Percentiles rank a stretch among this genome's conserved stretches.
phyloP scores from a whole-genome alignment of 2,329 filamentous ascomycete genomes.

The Trichoderma sp. region DNA sequence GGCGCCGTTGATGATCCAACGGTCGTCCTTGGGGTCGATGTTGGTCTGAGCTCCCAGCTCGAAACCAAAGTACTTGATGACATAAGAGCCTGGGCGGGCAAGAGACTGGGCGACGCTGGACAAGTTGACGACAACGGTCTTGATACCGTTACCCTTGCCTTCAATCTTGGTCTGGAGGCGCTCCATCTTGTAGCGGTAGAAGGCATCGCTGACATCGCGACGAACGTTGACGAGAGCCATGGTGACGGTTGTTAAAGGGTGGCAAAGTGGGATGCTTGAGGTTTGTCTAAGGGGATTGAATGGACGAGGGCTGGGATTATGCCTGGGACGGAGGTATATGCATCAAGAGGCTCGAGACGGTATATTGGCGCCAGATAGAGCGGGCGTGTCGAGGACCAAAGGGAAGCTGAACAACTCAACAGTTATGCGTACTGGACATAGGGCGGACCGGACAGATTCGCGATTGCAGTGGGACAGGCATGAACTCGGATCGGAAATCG shows the following conservation, averaged over 20 bases:
- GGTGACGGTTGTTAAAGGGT: conserved; percentile 51
- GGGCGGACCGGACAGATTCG: conserved; percentile 51
- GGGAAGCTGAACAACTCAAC: conserved; percentile 43
- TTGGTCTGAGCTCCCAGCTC: conserved; percentile 99
- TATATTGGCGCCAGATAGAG: conserved; percentile 24
- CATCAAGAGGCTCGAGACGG: conserved; percentile 41
- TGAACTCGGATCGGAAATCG: conserved; percentile 54
- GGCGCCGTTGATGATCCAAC: conserved; percentile 99
- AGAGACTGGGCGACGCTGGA: conserved; percentile 90
- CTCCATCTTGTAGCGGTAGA: conserved; percentile 99
- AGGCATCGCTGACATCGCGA: conserved; percentile 95
- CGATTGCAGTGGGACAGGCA: conserved; percentile 56
- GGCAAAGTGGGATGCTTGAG: neutral
- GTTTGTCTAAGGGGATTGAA: neutral
- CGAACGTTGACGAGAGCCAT: conserved; percentile 99
- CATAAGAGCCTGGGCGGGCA: conserved; percentile 86
- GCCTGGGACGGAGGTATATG: conserved; percentile 29
- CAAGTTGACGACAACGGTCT: conserved; percentile 95
- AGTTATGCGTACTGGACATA: conserved; percentile 57
- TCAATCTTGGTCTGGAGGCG: conserved; percentile 98
- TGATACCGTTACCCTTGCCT: conserved; percentile 99
- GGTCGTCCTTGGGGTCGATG: conserved; percentile 93
- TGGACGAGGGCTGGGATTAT: neutral
- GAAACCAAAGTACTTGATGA: conserved; percentile 99
- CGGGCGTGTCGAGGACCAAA: conserved; percentile 15